These are phyloP conservation scores for Haplosporangium sp. DNA, from an alignment of 371 early-diverging fungal genomes.

Conservation along the genomic window DNA sequence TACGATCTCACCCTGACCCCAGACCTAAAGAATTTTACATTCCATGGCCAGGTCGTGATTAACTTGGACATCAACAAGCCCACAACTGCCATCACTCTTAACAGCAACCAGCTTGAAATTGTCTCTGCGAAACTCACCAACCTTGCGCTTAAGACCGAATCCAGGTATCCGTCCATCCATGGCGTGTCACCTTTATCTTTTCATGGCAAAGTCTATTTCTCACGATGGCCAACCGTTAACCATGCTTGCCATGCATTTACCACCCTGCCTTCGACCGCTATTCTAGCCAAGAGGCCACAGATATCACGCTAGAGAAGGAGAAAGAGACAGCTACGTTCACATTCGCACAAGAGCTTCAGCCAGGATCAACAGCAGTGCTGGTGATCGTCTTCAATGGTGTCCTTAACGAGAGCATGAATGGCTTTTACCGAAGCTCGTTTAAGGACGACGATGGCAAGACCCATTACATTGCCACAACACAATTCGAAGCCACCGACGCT, in stretches of 20 bases:
- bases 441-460: constrained; percentile 77
- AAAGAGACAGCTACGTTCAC: constrained; percentile 78
- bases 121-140: constrained; percentile 61
- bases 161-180: constrained; percentile 57
- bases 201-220: neutral
- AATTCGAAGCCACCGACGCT: constrained; percentile 95
- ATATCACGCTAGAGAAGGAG: constrained; percentile 71
- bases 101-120: constrained; percentile 69
- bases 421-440: constrained; percentile 89
- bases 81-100: constrained; percentile 71
- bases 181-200: neutral
- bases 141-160: constrained; percentile 66
- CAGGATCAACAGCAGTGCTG: constrained; percentile 75
- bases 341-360: constrained; percentile 74
- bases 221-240: no score
- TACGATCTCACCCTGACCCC: constrained; percentile 79
- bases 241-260: neutral
- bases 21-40: constrained; percentile 72
- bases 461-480: constrained; percentile 86
- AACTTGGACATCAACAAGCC: constrained; percentile 69
- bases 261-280: neutral
- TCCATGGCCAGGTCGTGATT: constrained; percentile 73
- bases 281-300: constrained; percentile 71
- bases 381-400: constrained; percentile 77
- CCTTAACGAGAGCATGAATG: constrained; percentile 88